Evolutionary conservation across 768 basidiomycete genomes (phyloP).

Genomic region (Lactarius hengduanensis): DNA sequence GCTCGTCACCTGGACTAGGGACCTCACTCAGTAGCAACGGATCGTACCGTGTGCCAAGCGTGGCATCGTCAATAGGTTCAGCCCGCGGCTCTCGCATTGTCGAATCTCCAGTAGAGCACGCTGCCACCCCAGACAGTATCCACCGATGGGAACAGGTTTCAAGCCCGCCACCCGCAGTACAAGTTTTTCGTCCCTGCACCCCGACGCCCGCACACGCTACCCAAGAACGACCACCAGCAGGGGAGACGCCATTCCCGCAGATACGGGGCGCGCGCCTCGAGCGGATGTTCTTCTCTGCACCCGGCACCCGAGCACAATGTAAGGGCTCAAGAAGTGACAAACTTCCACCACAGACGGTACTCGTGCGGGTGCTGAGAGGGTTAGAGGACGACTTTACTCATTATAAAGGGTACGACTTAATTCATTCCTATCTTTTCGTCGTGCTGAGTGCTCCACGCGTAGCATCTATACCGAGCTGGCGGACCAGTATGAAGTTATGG

Average conservation of each 20-base stretch:
- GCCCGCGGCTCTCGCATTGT: background rate
- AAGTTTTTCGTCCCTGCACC: slow-evolving; percentile 17
- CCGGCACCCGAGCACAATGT: slow-evolving; percentile 74
- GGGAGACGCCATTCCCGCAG: slow-evolving; percentile 68
- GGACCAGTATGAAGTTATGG: slow-evolving; percentile 90
- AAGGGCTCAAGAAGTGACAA: slow-evolving; percentile 32
- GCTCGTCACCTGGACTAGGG: slow-evolving; percentile 26
- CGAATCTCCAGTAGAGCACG: background rate
- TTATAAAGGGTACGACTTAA: slow-evolving; percentile 76
- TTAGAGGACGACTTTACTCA: slow-evolving; percentile 94
- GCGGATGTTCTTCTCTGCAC: slow-evolving; percentile 75
- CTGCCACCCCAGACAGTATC: background rate
- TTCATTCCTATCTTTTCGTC: slow-evolving; percentile 4
- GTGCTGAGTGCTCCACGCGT: slow-evolving; percentile 17
- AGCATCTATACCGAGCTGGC: slow-evolving; percentile 91
- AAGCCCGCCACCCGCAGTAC: background rate
- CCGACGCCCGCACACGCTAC: slow-evolving; percentile 22
- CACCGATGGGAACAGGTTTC: slow-evolving; percentile 3
- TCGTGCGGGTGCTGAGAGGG: slow-evolving; percentile 78
- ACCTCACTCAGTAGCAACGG: slow-evolving; percentile 21
- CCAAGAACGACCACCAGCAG: slow-evolving; percentile 30
- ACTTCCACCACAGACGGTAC: slow-evolving; percentile 84
- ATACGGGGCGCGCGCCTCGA: slow-evolving; percentile 80
- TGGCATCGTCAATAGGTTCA: slow-evolving; percentile 23
- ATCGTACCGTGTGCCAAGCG: slow-evolving; percentile 23